A percentile compares a stretch with the other conserved stretches of the same genome.
phyloP scores from a whole-genome alignment of 495 filamentous ascomycete species.

The Penicillium mononematosum region DNA sequence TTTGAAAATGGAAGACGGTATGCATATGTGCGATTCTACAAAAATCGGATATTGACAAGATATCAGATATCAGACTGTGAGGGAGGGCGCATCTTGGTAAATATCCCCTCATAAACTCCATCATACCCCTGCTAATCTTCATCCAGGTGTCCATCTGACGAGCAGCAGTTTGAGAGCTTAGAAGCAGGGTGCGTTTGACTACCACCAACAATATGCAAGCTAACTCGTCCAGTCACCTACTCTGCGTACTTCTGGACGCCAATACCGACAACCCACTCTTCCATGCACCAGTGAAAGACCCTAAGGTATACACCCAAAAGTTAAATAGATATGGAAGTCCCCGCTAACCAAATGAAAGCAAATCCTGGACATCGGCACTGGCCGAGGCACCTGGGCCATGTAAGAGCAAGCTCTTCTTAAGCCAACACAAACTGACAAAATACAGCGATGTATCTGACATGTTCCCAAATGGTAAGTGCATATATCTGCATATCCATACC shows the following conservation, averaged over 20 bases:
- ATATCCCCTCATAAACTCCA: background rate
- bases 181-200: slow-evolving; percentile 1
- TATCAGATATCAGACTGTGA: slow-evolving; percentile 7
- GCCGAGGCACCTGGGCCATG: slow-evolving; percentile 20
- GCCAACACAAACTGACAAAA: background rate
- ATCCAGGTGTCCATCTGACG: slow-evolving; percentile 9
- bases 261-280: slow-evolving; percentile 7
- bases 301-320: background rate
- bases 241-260: slow-evolving; percentile 2
- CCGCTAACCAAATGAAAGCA: slow-evolving; percentile 1
- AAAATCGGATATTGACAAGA: background rate
- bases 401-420: background rate
- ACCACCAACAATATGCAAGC: background rate
- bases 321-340: no score
- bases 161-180: slow-evolving; percentile 15
- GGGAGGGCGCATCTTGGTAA: slow-evolving; percentile 13
- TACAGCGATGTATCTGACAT: slow-evolving; percentile 16
- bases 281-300: slow-evolving; percentile 1
- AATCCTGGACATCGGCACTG: slow-evolving; percentile 15
- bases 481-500: background rate
- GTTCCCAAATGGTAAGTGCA: slow-evolving; percentile 8
- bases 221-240: slow-evolving; percentile 1
- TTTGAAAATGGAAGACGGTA: slow-evolving; percentile 20
- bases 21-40: no score
- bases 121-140: background rate